Percentiles rank a stretch among this genome's conserved stretches.
Evolutionary conservation across 441 rosid species (phyloP).

Genomic region (Isatis lusitanica): DNA sequence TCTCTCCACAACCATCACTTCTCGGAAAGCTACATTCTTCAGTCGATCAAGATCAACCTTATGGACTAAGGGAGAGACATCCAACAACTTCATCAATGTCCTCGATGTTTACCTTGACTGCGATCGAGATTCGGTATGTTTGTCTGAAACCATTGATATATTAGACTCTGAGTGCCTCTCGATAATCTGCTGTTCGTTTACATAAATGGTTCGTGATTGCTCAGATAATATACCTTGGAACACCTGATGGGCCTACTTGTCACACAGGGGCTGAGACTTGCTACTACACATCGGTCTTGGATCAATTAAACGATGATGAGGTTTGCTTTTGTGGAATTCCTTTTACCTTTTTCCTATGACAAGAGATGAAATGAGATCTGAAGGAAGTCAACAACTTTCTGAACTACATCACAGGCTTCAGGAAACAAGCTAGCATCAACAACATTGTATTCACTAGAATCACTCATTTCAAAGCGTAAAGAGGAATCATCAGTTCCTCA

Average conservation of each 20-base stretch:
- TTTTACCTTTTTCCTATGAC: background rate
- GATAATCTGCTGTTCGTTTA: background rate
- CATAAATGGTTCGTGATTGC: constrained; percentile 13
- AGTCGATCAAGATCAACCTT: constrained; percentile 76
- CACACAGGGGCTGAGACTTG: constrained; percentile 88
- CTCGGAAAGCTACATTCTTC: constrained; percentile 79
- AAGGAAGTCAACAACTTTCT: background rate
- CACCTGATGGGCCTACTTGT: constrained; percentile 83
- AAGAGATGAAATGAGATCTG: background rate
- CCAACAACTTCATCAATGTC: constrained; percentile 71
- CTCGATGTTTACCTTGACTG: constrained; percentile 49
- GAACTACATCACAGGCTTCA: constrained; percentile 41
- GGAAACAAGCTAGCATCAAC: constrained; percentile 57
- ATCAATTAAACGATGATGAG: constrained; percentile 41
- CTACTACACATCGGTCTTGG: constrained; percentile 57
- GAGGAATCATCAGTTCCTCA: constrained; percentile 53
- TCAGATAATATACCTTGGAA: constrained; percentile 82
- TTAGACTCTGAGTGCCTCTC: background rate
- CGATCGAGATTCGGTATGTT: constrained; percentile 71
- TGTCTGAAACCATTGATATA: background rate
- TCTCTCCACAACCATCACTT: constrained; percentile 59
- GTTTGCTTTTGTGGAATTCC: constrained; percentile 11
- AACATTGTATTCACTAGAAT: constrained; percentile 66
- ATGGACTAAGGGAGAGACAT: constrained; percentile 90
- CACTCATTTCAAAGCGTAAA: constrained; percentile 60